Conservation (phyloP, 1,284 basidiomycete genomes). For the Takashimella koratensis region DNA sequence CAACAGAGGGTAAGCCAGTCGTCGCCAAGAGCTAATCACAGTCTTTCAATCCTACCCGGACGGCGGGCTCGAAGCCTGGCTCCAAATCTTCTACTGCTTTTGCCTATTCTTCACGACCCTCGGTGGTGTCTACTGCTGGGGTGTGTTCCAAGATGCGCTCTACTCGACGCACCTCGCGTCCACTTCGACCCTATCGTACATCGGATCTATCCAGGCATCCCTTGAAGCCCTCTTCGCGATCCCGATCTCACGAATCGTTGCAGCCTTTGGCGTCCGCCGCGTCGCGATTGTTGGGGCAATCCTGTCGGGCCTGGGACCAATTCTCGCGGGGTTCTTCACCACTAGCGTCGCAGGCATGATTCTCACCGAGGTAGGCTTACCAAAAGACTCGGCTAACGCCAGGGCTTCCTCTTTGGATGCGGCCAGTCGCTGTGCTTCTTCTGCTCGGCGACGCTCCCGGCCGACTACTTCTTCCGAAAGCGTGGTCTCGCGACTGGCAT, state of each 20-base stretch:
- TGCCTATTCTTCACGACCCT: slow-evolving; percentile 16
- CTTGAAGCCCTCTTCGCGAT: slow-evolving; percentile 34
- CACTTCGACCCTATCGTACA: slow-evolving; percentile 38
- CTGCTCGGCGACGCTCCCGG: slow-evolving; percentile 16
- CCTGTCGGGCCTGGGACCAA: not conserved
- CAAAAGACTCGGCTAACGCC: slow-evolving; percentile 24
- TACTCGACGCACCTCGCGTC: slow-evolving; percentile 32
- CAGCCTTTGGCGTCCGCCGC: slow-evolving; percentile 25
- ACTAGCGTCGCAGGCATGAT: slow-evolving; percentile 33
- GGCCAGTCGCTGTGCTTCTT: slow-evolving; percentile 28
- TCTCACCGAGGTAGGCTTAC: slow-evolving; percentile 19
- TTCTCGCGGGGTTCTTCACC: slow-evolving; percentile 9
- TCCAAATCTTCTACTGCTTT: not conserved
- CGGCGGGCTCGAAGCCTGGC: not conserved
- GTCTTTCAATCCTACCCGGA: not conserved
- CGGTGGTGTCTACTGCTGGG: slow-evolving; percentile 41
- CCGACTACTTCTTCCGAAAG: slow-evolving; percentile 37
- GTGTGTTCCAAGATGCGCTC: slow-evolving; percentile 37
- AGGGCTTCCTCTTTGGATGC: slow-evolving; percentile 25
- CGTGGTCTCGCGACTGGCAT: slow-evolving; percentile 41
- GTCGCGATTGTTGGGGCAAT: slow-evolving; percentile 26
- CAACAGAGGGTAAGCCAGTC: not conserved
- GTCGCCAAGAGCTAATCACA: not conserved
- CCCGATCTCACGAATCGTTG: slow-evolving; percentile 32
- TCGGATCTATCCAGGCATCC: slow-evolving; percentile 33